Evolutionary conservation across 805 yeast species (phyloP), one percentile per base, ranked within the genome.

Genomic region (Wickerhamomyces tratensis): DNA sequence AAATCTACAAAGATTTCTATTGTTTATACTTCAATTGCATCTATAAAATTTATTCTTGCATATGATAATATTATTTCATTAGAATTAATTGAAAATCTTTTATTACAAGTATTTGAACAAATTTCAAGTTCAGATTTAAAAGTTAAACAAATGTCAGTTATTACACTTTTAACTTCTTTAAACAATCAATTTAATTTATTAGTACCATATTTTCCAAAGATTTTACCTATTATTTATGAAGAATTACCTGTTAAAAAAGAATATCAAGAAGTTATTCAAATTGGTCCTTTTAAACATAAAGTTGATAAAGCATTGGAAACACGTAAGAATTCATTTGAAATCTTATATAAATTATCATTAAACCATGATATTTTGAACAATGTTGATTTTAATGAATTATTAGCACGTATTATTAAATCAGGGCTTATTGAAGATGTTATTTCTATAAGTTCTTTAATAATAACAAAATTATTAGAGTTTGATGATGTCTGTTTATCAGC

Each of bases 211-310:
- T 57, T 79, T 36, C 59, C 71, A 5, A 53, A 56, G 3, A 62
- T 79, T 2, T 59, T 82, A 36, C 77, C 84, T 0, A 53, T 58
- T 0, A 62, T 84, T 4, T 72, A 72, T 49, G 63, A 60, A 5
- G 86, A 83, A 53, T 67, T 84, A 38, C 62, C 61, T 11, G 68
- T 79, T 1, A 74, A 73, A 48, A 72, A 70, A 31, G 72, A 74
- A 43, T 79, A 76, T 51, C 74, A 82, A 38, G 79, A 79, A 42
- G 65, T 71, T 15, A 79, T 86, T 33, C 82, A 81, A 39, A 85
- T 87, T 76, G 96, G 96, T 2, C 94, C 95, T 0, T 86, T 82
- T 67, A 85, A 84, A 55, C 89, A 85, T 56, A 78, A 79, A 46
- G 74, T 85, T 35, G 96, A 86, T 52, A 82, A 80, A 49, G 93